phyloP scores from a whole-genome alignment of 2,329 filamentous ascomycete species.

The Phyllosticta paracitricarpa region DNA sequence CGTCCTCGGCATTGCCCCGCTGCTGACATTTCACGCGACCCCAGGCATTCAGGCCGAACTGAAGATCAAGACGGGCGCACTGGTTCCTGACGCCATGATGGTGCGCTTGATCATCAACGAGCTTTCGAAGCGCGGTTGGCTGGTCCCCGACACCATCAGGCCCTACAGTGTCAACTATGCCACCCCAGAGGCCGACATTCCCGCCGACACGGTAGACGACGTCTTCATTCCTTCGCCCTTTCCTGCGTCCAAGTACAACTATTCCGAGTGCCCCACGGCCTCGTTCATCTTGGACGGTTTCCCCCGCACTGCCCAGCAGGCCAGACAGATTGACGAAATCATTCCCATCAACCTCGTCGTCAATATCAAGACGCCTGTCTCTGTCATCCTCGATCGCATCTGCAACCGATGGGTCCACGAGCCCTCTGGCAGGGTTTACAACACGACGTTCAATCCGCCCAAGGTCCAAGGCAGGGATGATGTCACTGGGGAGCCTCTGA shows the following conservation, averaged over 20 bases:
- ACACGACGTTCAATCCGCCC: constrained; percentile 84
- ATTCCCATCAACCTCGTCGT: constrained; percentile 94
- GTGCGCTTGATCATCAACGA: constrained; percentile 87
- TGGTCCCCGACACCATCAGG: constrained; percentile 42
- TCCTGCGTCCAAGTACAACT: constrained; percentile 30
- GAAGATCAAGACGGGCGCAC: constrained; percentile 74
- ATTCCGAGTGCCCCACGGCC: constrained; percentile 60
- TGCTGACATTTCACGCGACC: background rate
- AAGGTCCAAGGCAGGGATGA: constrained; percentile 75
- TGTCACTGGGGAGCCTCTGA: constrained; percentile 76
- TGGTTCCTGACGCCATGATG: constrained; percentile 90
- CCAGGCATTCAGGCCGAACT: constrained; percentile 82
- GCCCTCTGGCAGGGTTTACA: constrained; percentile 86
- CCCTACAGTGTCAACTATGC: constrained; percentile 36
- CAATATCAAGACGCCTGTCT: constrained; percentile 72
- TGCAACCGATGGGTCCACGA: constrained; percentile 89
- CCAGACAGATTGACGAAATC: constrained; percentile 62
- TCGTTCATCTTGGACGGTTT: constrained; percentile 97
- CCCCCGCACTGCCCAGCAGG: constrained; percentile 77
- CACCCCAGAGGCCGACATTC: constrained; percentile 17
- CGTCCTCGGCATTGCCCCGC: background rate
- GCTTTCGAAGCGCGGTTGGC: constrained; percentile 76
- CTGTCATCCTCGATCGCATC: constrained; percentile 82
- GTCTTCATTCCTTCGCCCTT: constrained; percentile 32
- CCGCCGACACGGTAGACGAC: constrained; percentile 26